These are phyloP conservation scores for Liriodendron chinense DNA, from an alignment of 164 flowering plant genomes.

Conservation along the genomic window DNA sequence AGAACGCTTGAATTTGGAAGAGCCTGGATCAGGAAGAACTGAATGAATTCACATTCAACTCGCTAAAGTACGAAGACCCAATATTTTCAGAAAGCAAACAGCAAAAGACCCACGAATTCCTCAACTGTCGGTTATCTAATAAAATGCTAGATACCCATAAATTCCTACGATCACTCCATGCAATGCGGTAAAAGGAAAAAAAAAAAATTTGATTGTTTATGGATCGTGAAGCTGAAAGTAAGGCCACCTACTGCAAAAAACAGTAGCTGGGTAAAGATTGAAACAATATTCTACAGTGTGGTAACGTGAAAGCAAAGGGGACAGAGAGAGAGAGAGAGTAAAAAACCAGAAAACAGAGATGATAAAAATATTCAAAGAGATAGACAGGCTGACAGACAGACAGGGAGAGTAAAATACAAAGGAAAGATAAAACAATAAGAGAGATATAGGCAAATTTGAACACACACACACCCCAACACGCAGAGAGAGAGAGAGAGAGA, in stretches of 20 bases:
- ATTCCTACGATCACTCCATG: background rate
- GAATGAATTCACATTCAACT: background rate
- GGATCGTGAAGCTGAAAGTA: background rate
- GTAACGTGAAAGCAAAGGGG: conserved; percentile 4
- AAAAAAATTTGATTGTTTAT: background rate
- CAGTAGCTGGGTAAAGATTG: background rate
- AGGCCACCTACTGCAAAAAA: background rate
- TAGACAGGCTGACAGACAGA: background rate
- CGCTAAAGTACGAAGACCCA: background rate
- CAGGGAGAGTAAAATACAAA: background rate
- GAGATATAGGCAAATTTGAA: background rate
- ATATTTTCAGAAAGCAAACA: background rate
- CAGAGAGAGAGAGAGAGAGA: background rate
- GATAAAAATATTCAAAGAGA: background rate
- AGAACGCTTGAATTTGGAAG: background rate
- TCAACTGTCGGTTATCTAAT: background rate
- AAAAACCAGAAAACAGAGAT: background rate
- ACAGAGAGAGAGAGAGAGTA: background rate
- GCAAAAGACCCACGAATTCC: background rate
- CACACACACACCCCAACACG: background rate
- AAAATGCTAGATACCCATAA: background rate
- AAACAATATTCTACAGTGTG: conserved; percentile 6
- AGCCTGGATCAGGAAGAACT: background rate
- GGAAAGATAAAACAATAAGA: background rate
- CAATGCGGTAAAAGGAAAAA: background rate